phyloP scores from a whole-genome alignment of 1,139 yeast genomes.

The Hyphopichia burtonii region DNA sequence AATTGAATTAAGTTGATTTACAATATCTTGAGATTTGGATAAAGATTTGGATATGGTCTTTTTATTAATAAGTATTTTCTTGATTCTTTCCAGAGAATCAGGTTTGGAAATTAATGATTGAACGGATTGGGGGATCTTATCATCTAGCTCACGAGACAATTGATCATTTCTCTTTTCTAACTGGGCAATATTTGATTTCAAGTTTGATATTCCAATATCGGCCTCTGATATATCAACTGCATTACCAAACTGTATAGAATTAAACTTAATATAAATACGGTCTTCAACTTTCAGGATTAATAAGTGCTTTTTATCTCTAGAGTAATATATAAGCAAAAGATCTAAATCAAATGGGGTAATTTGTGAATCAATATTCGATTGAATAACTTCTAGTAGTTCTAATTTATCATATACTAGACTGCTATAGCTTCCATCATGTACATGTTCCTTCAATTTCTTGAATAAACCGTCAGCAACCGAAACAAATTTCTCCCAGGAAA shows the following conservation, averaged over 20 bases:
- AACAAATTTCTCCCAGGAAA: constrained; percentile 23
- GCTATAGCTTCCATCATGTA: constrained; percentile 17
- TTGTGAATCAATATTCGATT: constrained; percentile 7
- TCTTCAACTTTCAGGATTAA: constrained; percentile 11
- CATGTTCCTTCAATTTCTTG: constrained; percentile 7
- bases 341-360: constrained; percentile 22
- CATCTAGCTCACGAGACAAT: constrained; percentile 22
- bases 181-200: constrained; percentile 20
- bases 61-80: constrained; percentile 13
- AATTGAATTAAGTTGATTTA: constrained; percentile 37
- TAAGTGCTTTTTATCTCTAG: constrained; percentile 21
- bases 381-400: constrained; percentile 15
- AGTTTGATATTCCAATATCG: constrained; percentile 29
- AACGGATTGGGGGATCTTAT: constrained; percentile 4
- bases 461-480: constrained; percentile 12
- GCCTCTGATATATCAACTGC: constrained; percentile 19
- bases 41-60: constrained; percentile 29
- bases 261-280: constrained; percentile 23
- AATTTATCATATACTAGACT: constrained; percentile 18
- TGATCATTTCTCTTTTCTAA: constrained; percentile 17
- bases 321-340: constrained; percentile 23
- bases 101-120: not conserved
- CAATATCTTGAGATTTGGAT: constrained; percentile 25
- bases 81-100: constrained; percentile 2
- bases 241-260: not conserved